These are phyloP conservation scores for Strobilomyces confusus DNA, from an alignment of 768 basidiomycete genomes.

Conservation along the genomic window DNA sequence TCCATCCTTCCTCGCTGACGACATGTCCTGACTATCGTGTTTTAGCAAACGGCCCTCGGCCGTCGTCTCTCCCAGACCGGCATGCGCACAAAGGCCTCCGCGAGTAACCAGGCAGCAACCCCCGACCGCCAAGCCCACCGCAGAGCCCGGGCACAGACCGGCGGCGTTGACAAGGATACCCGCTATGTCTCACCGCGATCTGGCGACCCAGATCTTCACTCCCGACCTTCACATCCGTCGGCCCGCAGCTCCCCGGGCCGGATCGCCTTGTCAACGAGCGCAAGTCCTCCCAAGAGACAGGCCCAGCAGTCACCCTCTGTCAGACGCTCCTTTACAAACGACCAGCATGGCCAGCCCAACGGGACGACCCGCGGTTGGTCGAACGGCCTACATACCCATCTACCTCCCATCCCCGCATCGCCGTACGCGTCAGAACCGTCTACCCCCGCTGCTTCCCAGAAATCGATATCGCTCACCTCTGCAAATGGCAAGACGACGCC, in stretches of 20 bases:
- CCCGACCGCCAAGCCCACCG: constrained; percentile 33
- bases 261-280: constrained; percentile 20
- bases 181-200: constrained; percentile 31
- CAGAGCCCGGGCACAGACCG: constrained; percentile 36
- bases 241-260: constrained; percentile 32
- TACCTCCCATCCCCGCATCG: constrained; percentile 67
- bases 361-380: constrained; percentile 30
- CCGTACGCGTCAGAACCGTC: constrained; percentile 63
- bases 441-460: constrained; percentile 50
- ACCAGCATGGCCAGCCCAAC: constrained; percentile 24
- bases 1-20: not conserved
- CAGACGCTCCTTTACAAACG: constrained; percentile 33
- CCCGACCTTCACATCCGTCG: constrained; percentile 33
- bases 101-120: constrained; percentile 12
- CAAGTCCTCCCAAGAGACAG: constrained; percentile 26
- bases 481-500: constrained; percentile 31
- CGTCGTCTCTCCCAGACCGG: constrained; percentile 63
- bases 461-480: constrained; percentile 35
- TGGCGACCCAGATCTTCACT: constrained; percentile 21
- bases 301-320: constrained; percentile 22
- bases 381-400: constrained; percentile 33
- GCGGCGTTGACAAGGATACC: constrained; percentile 31
- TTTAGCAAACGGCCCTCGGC: constrained; percentile 67
- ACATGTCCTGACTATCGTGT: constrained; percentile 5
- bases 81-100: constrained; percentile 22